These are phyloP conservation scores for Penicillium sp. DNA, from an alignment of 2,329 filamentous ascomycete species.

Conservation along the genomic window DNA sequence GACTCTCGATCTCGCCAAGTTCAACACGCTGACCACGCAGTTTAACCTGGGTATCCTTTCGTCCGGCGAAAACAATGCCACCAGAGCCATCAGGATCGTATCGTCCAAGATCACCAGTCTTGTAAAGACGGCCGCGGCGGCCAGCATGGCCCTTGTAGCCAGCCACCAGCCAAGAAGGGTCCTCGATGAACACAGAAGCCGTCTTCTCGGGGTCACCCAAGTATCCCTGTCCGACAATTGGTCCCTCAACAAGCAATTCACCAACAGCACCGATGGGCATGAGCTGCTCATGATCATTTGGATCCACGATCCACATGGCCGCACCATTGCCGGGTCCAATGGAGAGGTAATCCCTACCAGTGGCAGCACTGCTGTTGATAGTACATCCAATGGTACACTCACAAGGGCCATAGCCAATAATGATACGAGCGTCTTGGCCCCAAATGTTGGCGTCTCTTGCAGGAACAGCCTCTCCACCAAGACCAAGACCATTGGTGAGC, in stretches of 20 bases:
- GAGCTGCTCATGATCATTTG: slow-evolving; percentile 36
- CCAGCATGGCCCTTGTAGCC: slow-evolving; percentile 26
- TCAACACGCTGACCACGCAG: slow-evolving; percentile 46
- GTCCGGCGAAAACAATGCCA: slow-evolving; percentile 38
- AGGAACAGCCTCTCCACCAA: slow-evolving; percentile 48
- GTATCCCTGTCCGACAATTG: slow-evolving; percentile 50
- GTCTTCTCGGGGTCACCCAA: slow-evolving; percentile 42
- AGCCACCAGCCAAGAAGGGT: slow-evolving; percentile 38
- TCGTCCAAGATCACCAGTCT: slow-evolving; percentile 41
- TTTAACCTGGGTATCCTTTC: slow-evolving; percentile 45
- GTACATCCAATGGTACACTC: slow-evolving; percentile 46
- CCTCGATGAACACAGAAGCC: slow-evolving; percentile 34
- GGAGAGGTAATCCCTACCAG: slow-evolving; percentile 37
- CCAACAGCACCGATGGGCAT: slow-evolving; percentile 48
- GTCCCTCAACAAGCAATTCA: slow-evolving; percentile 50
- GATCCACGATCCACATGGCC: slow-evolving; percentile 42
- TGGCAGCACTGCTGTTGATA: slow-evolving; percentile 37
- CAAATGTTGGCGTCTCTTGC: slow-evolving; percentile 43
- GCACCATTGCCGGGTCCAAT: slow-evolving; percentile 40
- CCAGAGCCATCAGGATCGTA: slow-evolving; percentile 41
- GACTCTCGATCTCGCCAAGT: slow-evolving; percentile 43
- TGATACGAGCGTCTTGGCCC: slow-evolving; percentile 42
- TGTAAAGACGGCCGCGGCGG: slow-evolving; percentile 38
- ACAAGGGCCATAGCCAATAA: slow-evolving; percentile 47
- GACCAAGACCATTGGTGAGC: slow-evolving; percentile 38